phyloP scores from a whole-genome alignment of 2,329 filamentous ascomycete species.

The Phyllosticta citriasiana region DNA sequence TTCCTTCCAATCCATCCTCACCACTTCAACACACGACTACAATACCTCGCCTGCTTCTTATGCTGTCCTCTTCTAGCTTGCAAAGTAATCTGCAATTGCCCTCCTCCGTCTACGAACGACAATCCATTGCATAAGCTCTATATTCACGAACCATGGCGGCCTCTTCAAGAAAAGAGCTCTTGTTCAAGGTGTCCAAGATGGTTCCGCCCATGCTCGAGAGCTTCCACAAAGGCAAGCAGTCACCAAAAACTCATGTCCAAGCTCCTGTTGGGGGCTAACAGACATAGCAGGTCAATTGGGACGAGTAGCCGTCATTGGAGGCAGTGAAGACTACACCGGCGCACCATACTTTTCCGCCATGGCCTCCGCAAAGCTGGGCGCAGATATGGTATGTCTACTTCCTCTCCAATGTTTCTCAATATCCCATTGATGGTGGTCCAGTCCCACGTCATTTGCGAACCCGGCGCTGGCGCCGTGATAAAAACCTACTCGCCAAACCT shows the following conservation, averaged over 20 bases:
- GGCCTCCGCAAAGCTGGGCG: constrained; percentile 83
- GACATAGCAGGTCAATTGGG: constrained; percentile 69
- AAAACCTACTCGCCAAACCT: constrained; percentile 97
- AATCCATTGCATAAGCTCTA: background rate
- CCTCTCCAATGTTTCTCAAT: background rate
- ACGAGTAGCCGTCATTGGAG: constrained; percentile 85
- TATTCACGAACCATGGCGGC: constrained; percentile 31
- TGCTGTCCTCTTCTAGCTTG: too few species aligned
- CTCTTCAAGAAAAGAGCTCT: constrained; percentile 59
- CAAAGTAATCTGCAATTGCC: background rate
- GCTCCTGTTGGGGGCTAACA: constrained; percentile 12
- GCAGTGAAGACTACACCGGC: constrained; percentile 91
- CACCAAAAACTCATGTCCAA: background rate
- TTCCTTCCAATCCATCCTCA: too few species aligned
- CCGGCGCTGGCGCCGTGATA: constrained; percentile 71
- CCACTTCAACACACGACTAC: too few species aligned
- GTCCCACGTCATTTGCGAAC: constrained; percentile 95
- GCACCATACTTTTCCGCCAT: constrained; percentile 98
- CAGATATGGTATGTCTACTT: constrained; percentile 61
- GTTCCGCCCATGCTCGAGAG: constrained; percentile 89
- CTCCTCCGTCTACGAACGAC: background rate
- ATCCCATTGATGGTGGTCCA: constrained; percentile 21
- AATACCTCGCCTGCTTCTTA: too few species aligned
- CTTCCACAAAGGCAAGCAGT: constrained; percentile 76
- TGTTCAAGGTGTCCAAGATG: constrained; percentile 76